Base-by-base conservation (phyloP, 768 basidiomycete species). In the Kwoniella heveanensis region DNA sequence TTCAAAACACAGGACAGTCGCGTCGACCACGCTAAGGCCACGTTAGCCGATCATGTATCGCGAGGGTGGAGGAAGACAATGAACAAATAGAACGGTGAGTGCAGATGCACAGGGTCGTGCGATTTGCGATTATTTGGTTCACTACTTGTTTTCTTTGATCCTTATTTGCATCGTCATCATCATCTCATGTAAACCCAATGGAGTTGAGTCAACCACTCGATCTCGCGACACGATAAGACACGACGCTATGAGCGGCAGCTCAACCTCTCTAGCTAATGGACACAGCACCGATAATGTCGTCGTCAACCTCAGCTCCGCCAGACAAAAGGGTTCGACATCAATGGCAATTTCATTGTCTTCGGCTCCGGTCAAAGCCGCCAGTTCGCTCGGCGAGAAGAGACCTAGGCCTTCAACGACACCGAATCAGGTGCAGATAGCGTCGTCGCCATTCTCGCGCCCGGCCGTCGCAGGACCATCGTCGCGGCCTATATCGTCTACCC, bases 41-140 rank as follows among this genome's bases (percentile, higher is more conserved):
- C 52, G 52, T 37, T 32, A 36, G 12, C 21, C n/a, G 32, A 6
- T 32, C 26, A 55, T 10, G 8, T 44, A 17, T 44, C 54, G 39
- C 57, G 57, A 58, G 46, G 47, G 57, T 58, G 57, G 57, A 58
- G 57, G 57, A 30, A 56, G 22, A n/a, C n/a, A n/a, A n/a, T n/a
- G n/a, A n/a, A n/a, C n/a, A n/a, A n/a, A n/a, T n/a, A n/a, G n/a
- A n/a, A n/a, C n/a, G n/a, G n/a, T n/a, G n/a, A n/a, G n/a, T n/a
- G n/a, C n/a, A n/a, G n/a, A n/a, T n/a, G n/a, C n/a, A n/a, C n/a
- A n/a, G 15, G 29, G 26, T 21, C 6, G 21, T 15, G 26, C 21
- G 19, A 24, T 15, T 27, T 26, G 26, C 15, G 6, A 7, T 8
- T 44, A 44, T 36, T 46, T 37, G 22, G 32, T 25, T 27, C 47